These are phyloP conservation scores for Lanmaoa pseudosensibilis DNA, from an alignment of 768 basidiomycete genomes.

Conservation along the genomic window DNA sequence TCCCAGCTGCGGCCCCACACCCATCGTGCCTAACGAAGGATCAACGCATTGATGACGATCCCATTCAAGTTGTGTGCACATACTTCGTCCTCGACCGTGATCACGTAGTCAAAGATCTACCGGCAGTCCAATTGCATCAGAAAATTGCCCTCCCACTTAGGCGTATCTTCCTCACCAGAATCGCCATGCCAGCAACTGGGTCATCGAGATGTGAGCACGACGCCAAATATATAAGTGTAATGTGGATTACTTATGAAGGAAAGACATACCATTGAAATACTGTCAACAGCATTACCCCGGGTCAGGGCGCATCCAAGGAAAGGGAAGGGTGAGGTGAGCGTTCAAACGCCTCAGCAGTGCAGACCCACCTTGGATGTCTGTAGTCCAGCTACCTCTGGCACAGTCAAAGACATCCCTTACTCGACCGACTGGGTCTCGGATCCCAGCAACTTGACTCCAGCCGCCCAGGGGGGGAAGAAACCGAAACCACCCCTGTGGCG, in stretches of 20 bases:
- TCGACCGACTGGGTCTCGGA: not conserved
- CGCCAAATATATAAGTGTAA: not conserved
- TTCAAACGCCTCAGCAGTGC: not conserved
- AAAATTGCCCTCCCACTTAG: not conserved
- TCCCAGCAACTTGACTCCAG: not conserved
- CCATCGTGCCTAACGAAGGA: conserved; percentile 13
- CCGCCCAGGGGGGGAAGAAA: not conserved
- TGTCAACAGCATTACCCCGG: not conserved
- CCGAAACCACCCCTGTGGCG: not conserved
- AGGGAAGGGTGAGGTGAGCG: not conserved
- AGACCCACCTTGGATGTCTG: conserved; percentile 15
- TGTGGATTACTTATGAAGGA: not conserved
- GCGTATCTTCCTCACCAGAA: conserved; percentile 9
- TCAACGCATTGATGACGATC: not conserved
- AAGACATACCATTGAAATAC: conserved; percentile 17
- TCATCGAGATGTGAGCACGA: not conserved
- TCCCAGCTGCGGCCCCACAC: conserved; percentile 22
- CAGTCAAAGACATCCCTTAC: not conserved
- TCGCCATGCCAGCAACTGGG: conserved; percentile 17
- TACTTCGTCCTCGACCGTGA: conserved; percentile 14
- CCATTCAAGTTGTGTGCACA: not conserved
- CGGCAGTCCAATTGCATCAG: not conserved
- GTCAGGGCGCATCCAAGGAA: not conserved
- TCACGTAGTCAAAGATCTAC: conserved; percentile 12
- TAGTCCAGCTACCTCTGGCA: conserved; percentile 8